Evolutionary conservation across 805 yeast species (phyloP).

Genomic region (Monosporozyma servazzii): DNA sequence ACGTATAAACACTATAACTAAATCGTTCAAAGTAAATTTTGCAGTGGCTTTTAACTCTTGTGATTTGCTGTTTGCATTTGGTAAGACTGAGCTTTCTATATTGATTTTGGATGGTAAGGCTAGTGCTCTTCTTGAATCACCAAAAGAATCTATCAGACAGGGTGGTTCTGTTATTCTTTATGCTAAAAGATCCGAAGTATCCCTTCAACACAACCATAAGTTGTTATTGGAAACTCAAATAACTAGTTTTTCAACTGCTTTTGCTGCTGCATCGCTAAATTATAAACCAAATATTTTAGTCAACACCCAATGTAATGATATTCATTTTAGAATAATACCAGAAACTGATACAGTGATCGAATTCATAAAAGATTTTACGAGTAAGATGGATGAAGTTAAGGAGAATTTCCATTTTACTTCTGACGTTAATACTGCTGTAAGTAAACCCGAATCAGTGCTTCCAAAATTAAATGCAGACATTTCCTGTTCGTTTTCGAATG

Average conservation of each 20-base stretch:
- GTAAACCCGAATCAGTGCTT: not conserved
- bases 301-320: slow-evolving; percentile 13
- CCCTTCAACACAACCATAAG: slow-evolving; percentile 12
- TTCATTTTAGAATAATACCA: slow-evolving; percentile 17
- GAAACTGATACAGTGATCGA: slow-evolving; percentile 12
- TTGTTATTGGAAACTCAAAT: slow-evolving; percentile 16
- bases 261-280: slow-evolving; percentile 14
- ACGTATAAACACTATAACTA: not conserved
- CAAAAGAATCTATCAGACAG: slow-evolving; percentile 15
- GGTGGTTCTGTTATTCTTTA: slow-evolving; percentile 19
- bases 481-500: slow-evolving; percentile 12
- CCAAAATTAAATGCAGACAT: slow-evolving; percentile 4
- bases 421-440: not conserved
- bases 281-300: slow-evolving; percentile 11
- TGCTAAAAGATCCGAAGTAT: slow-evolving; percentile 15
- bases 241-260: slow-evolving; percentile 12
- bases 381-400: slow-evolving; percentile 1
- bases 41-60: slow-evolving; percentile 15
- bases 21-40: slow-evolving; percentile 13
- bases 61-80: slow-evolving; percentile 14
- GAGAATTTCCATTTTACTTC: not conserved
- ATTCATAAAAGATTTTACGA: slow-evolving; percentile 9
- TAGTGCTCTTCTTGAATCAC: slow-evolving; percentile 8
- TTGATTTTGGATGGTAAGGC: slow-evolving; percentile 12
- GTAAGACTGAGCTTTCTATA: slow-evolving; percentile 10